These are phyloP conservation scores for Phyllosticta citriasiana DNA, from an alignment of 2,329 filamentous ascomycete genomes.

Conservation along the genomic window DNA sequence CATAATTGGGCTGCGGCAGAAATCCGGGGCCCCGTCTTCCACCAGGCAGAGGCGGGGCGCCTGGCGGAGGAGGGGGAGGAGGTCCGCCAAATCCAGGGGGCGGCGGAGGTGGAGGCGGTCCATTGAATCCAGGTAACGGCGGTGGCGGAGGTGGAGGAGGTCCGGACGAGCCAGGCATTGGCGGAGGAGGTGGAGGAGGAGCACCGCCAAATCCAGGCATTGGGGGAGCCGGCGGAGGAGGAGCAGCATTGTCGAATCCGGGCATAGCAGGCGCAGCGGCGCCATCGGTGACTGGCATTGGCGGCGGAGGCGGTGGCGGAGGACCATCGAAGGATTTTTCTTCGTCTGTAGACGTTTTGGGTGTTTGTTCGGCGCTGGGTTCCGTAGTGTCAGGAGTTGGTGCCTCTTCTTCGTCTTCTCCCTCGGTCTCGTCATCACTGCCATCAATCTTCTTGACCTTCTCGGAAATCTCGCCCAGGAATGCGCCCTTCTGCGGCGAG, in stretches of 20 bases:
- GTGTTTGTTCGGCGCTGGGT: constrained; percentile 62
- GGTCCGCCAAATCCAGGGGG: constrained; percentile 37
- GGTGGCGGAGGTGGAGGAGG: constrained; percentile 36
- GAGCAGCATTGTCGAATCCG: constrained; percentile 34
- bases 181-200: constrained; percentile 33
- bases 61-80: constrained; percentile 44
- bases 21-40: constrained; percentile 55
- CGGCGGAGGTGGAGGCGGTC: constrained; percentile 34
- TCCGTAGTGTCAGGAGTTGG: constrained; percentile 66
- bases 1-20: constrained; percentile 52
- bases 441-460: constrained; percentile 65
- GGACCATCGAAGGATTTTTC: constrained; percentile 48
- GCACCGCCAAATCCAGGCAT: constrained; percentile 29
- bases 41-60: constrained; percentile 52
- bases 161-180: constrained; percentile 37
- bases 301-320: constrained; percentile 21
- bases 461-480: constrained; percentile 62
- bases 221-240: constrained; percentile 31
- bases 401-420: constrained; percentile 44
- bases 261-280: constrained; percentile 19
- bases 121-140: constrained; percentile 30
- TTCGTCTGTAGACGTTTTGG: constrained; percentile 54
- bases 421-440: constrained; percentile 57
- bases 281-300: constrained; percentile 13
- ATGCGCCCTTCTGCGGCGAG: constrained; percentile 51